Evolutionary conservation across 805 yeast genomes (phyloP).

Genomic region (Saccharomycopsis fermentans): DNA sequence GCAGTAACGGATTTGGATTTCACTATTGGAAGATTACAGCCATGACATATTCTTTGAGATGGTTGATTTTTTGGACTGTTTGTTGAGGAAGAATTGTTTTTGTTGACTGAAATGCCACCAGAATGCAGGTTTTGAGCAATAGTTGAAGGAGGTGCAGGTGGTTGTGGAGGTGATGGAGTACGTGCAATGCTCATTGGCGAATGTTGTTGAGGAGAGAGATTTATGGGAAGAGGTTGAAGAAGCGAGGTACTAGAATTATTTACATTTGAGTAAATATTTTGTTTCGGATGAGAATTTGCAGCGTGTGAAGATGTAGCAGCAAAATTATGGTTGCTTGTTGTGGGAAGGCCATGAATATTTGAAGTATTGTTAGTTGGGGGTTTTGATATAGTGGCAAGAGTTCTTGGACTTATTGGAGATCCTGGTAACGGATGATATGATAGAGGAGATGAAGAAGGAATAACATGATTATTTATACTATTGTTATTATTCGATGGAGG

Average conservation of each 20-base stretch:
- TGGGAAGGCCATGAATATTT: not conserved
- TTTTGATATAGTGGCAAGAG: not conserved
- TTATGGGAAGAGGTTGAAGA: not conserved
- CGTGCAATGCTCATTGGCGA: not conserved
- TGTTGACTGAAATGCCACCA: not conserved
- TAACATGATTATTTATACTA: not conserved
- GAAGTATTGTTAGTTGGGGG: not conserved
- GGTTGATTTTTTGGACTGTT: not conserved
- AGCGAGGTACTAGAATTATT: not conserved
- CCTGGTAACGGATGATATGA: not conserved
- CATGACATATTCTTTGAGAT: conserved; percentile 33
- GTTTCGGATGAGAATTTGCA: not conserved
- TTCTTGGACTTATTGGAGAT: not conserved
- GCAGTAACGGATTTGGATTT: conserved; percentile 80
- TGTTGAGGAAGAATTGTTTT: not conserved
- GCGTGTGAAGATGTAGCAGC: not conserved
- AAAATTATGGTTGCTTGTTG: not conserved
- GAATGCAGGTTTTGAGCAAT: not conserved
- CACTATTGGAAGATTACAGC: conserved; percentile 42
- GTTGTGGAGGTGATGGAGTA: not conserved
- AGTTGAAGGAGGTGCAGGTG: not conserved
- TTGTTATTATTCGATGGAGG: not conserved
- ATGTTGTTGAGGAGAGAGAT: not conserved
- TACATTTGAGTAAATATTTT: not conserved
- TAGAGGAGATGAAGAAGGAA: not conserved